phyloP scores from a whole-genome alignment of 2,329 filamentous ascomycete genomes.

The Beauveria sp. region DNA sequence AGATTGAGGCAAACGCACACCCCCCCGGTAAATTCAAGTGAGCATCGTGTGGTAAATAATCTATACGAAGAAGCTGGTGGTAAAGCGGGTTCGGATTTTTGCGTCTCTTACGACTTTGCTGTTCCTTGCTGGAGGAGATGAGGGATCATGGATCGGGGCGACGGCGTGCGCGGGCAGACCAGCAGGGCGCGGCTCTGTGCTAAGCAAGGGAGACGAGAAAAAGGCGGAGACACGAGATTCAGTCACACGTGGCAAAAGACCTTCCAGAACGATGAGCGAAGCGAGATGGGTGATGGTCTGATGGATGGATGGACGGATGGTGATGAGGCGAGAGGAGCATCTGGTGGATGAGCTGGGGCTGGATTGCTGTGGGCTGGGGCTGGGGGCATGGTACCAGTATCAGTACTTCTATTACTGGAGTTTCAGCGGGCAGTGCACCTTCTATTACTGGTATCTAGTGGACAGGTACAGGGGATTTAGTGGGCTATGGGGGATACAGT shows the following conservation, averaged over 20 bases:
- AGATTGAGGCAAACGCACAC: neutral
- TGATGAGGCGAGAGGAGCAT: neutral
- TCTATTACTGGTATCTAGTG: no score
- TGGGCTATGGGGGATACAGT: no score
- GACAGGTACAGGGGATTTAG: no score
- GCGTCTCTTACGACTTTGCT: no score
- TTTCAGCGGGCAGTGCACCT: no score
- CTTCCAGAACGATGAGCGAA: constrained; percentile 7
- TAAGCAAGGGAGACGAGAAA: neutral
- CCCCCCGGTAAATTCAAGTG: neutral
- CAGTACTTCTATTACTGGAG: no score
- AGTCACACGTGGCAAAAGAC: constrained; percentile 1
- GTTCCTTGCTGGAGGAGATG: neutral
- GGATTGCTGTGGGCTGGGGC: no score
- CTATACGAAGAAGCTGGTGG: neutral
- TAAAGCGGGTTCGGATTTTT: neutral
- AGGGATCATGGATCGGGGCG: neutral
- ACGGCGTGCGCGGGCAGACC: neutral
- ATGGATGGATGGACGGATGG: neutral
- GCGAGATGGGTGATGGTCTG: neutral
- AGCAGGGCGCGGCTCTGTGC: neutral
- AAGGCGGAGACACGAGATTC: neutral
- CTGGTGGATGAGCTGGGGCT: neutral
- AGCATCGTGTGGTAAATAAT: no score
- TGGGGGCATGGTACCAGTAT: neutral